phyloP scores from a whole-genome alignment of 371 early-diverging fungal genomes.

The Mortierella polycephala region DNA sequence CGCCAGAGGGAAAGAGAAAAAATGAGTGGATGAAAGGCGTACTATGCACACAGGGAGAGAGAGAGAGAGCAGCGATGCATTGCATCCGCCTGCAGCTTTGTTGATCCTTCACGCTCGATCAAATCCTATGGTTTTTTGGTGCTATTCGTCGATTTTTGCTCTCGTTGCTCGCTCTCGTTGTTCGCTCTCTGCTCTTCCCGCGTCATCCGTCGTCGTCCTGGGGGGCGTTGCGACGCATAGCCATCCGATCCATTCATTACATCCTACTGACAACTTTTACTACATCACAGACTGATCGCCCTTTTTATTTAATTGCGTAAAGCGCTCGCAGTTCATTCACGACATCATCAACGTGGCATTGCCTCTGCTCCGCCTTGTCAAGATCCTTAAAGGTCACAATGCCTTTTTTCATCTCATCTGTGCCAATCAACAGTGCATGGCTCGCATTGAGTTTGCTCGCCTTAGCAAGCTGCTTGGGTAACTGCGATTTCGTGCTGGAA shows the following conservation, averaged over 20 bases:
- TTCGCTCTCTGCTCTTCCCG: no score
- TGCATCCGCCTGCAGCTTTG: slow-evolving; percentile 2
- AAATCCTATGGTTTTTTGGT: slow-evolving; percentile 28
- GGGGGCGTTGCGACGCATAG: no score
- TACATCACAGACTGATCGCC: no score
- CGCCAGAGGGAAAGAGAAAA: no score
- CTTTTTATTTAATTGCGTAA: neutral
- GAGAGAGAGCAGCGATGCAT: slow-evolving; percentile 11
- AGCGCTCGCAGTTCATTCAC: slow-evolving; percentile 8
- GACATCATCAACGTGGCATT: slow-evolving; percentile 32
- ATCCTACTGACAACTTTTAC: no score
- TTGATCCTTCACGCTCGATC: slow-evolving; percentile 4
- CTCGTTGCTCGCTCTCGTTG: neutral
- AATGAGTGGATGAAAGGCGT: no score
- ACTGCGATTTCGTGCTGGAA: slow-evolving; percentile 21
- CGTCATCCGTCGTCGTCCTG: no score
- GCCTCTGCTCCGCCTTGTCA: slow-evolving; percentile 39
- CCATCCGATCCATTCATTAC: no score
- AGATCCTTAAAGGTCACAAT: slow-evolving; percentile 43
- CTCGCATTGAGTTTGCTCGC: slow-evolving; percentile 49
- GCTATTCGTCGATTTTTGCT: neutral
- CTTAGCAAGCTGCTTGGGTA: slow-evolving; percentile 39
- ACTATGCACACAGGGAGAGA: neutral
- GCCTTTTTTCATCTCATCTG: slow-evolving; percentile 39
- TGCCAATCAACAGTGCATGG: slow-evolving; percentile 51